These are phyloP conservation scores for Fusarium sp. DNA, from an alignment of 2,329 filamentous ascomycete genomes.

Conservation along the genomic window DNA sequence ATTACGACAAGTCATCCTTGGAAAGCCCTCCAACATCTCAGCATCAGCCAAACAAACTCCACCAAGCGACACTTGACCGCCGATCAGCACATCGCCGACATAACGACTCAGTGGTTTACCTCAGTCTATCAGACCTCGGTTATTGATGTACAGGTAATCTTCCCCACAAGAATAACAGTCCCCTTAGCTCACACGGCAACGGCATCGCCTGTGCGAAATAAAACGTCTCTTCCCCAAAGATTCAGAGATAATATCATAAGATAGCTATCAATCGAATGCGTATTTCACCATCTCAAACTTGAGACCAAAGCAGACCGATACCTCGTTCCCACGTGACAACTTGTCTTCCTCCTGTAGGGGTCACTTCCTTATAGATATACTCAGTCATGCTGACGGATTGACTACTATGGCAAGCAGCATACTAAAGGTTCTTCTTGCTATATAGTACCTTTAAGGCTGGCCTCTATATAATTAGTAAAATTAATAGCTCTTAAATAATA, in stretches of 20 bases:
- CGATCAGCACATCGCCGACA: background rate
- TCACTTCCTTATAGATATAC: too few relatives aligned
- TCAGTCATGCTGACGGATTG: too few relatives aligned
- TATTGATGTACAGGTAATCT: fast-evolving
- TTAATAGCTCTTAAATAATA: too few relatives aligned
- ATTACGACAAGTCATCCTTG: fast-evolving
- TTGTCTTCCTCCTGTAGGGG: fast-evolving
- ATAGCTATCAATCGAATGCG: background rate
- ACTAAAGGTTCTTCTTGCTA: too few relatives aligned
- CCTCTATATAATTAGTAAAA: too few relatives aligned
- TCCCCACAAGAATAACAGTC: background rate
- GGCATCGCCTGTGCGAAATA: fast-evolving
- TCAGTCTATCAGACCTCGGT: too few relatives aligned
- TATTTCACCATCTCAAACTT: background rate
- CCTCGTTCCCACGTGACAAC: fast-evolving
- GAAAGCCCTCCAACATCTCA: background rate
- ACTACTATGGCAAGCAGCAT: too few relatives aligned
- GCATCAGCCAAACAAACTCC: fast-evolving
- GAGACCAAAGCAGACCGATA: fast-evolving
- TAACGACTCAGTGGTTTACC: background rate
- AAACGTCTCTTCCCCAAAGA: fast-evolving
- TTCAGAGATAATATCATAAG: background rate
- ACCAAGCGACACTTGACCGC: fast-evolving
- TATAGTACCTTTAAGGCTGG: too few relatives aligned
- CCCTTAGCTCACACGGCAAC: fast-evolving